Conservation (phyloP, 768 basidiomycete species). For the Lactarius tabidus region DNA sequence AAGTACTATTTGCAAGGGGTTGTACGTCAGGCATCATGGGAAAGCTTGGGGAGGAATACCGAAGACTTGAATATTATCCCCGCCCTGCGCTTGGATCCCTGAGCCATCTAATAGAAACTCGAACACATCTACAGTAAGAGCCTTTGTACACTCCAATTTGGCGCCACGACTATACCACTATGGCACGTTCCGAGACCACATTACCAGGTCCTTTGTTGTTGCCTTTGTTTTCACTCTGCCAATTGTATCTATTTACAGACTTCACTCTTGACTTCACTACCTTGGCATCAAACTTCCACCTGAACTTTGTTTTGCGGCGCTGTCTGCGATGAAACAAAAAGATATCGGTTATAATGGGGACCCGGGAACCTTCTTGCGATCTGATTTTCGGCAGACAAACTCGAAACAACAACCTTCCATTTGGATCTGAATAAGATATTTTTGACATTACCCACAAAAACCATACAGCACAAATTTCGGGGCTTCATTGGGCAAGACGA, state of each 20-base stretch:
- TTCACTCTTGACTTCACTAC: neutral
- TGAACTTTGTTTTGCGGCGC: no score
- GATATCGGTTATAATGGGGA: no score
- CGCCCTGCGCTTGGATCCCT: neutral
- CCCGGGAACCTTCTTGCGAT: no score
- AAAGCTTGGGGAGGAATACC: neutral
- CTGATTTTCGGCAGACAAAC: no score
- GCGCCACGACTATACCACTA: neutral
- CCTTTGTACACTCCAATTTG: neutral
- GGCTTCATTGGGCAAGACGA: neutral
- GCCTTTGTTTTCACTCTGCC: neutral
- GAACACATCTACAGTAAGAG: neutral
- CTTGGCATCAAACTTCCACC: neutral
- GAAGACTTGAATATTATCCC: neutral
- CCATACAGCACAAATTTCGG: no score
- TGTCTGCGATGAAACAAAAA: no score
- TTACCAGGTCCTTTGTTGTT: no score
- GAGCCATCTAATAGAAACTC: neutral
- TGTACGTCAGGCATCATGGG: no score
- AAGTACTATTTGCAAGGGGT: neutral
- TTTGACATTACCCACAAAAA: no score
- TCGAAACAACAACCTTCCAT: no score
- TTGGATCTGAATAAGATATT: no score
- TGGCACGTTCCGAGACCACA: neutral
- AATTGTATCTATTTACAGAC: neutral